Conservation (phyloP, 2,329 filamentous ascomycete genomes). For the Ceratocystis smalleyi region DNA sequence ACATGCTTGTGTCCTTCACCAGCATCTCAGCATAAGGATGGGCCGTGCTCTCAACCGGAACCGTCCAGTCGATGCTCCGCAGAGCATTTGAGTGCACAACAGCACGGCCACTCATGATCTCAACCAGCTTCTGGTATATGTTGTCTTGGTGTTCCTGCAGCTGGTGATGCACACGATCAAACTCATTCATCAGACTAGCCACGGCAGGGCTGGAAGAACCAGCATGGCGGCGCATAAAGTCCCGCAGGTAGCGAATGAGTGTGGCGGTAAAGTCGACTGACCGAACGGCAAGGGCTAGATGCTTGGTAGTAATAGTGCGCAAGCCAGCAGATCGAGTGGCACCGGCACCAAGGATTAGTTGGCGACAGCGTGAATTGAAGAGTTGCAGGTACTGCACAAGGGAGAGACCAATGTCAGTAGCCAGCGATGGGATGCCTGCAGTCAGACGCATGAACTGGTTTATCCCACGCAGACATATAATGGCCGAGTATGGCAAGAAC, state of each 20-base stretch:
- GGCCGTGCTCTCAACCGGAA: constrained; percentile 22
- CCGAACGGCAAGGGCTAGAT: constrained; percentile 81
- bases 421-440: constrained; percentile 75
- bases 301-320: constrained; percentile 92
- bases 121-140: constrained; percentile 83
- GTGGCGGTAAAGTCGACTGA: constrained; percentile 76
- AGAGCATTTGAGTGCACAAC: constrained; percentile 58
- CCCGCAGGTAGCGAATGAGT: constrained; percentile 75
- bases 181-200: constrained; percentile 57
- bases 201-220: constrained; percentile 32
- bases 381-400: constrained; percentile 77
- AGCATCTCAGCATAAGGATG: constrained; percentile 76
- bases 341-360: constrained; percentile 87
- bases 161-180: constrained; percentile 70
- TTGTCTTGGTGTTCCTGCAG: constrained; percentile 80
- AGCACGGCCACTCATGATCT: constrained; percentile 75
- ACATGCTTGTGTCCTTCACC: constrained; percentile 67
- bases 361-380: constrained; percentile 93
- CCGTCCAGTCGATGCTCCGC: constrained; percentile 54
- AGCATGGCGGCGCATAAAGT: constrained; percentile 71
- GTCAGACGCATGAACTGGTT: constrained; percentile 71
- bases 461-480: constrained; percentile 66
- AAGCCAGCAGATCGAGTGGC: constrained; percentile 77
- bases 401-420: constrained; percentile 61
- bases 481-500: constrained; percentile 69